Percentiles rank a stretch among this genome's conserved stretches.
phyloP scores from a whole-genome alignment of 2,329 filamentous ascomycete genomes.

The Claviceps cyperi region DNA sequence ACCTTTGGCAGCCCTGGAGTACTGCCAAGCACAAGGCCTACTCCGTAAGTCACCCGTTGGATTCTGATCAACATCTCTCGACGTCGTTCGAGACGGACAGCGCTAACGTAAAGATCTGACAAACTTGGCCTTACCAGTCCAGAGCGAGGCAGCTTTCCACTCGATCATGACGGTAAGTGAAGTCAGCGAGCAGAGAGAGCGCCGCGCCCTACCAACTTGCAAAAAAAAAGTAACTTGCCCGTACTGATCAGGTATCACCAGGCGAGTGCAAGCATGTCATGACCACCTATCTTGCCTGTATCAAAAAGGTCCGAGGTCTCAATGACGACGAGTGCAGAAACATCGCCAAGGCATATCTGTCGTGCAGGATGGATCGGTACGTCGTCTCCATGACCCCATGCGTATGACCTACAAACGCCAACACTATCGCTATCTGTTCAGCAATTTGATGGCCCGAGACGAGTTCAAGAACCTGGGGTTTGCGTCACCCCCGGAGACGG shows the following conservation, averaged over 20 bases:
- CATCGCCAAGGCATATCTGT: constrained; percentile 76
- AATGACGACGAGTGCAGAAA: constrained; percentile 78
- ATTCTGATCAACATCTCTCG: too few species aligned
- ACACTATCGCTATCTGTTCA: constrained; percentile 16
- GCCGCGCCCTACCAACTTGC: neutral
- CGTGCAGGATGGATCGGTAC: constrained; percentile 89
- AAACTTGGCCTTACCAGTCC: constrained; percentile 38
- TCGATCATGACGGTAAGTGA: constrained; percentile 65
- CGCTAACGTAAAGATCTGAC: neutral
- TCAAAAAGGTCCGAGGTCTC: constrained; percentile 68
- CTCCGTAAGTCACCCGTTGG: constrained; percentile 39
- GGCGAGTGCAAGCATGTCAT: constrained; percentile 91
- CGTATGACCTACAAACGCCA: neutral
- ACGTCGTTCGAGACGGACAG: neutral
- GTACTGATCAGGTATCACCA: constrained; percentile 19
- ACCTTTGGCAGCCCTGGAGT: constrained; percentile 59
- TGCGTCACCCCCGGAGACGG: constrained; percentile 15
- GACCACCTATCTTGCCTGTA: constrained; percentile 69
- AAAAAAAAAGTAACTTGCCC: neutral
- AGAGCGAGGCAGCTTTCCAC: constrained; percentile 86
- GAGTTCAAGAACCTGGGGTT: constrained; percentile 92
- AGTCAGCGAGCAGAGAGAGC: neutral
- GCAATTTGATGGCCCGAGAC: constrained; percentile 91
- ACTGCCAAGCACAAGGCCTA: constrained; percentile 50
- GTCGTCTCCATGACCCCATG: constrained; percentile 13